Evolutionary conservation across 352 stramenopile genomes (phyloP).

Genomic region (Phytophthora lateralis): DNA sequence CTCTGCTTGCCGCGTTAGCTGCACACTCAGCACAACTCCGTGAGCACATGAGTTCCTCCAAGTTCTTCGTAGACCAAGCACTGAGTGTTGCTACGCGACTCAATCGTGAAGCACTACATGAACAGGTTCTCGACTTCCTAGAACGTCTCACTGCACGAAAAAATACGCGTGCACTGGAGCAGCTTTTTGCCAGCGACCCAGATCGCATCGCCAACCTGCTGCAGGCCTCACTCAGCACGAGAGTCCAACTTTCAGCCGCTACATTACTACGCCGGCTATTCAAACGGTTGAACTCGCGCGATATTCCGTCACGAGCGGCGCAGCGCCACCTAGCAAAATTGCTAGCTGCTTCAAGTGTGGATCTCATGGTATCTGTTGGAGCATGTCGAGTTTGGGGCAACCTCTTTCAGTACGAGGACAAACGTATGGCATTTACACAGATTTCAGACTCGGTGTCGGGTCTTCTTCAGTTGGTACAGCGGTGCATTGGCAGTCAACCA

Average conservation of each 20-base stretch:
- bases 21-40: conserved; percentile 35
- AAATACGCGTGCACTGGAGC: conserved; percentile 45
- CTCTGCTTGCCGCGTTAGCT: conserved; percentile 50
- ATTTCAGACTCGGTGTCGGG: conserved; percentile 41
- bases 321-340: conserved; percentile 55
- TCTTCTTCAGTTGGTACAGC: conserved; percentile 46
- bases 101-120: conserved; percentile 42
- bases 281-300: conserved; percentile 50
- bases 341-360: conserved; percentile 19
- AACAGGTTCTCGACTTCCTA: conserved; percentile 57
- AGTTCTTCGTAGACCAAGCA: conserved; percentile 41
- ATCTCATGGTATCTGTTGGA: conserved; percentile 39
- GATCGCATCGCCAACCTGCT: conserved; percentile 67
- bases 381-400: conserved; percentile 70
- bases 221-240: conserved; percentile 35
- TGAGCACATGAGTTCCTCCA: conserved; percentile 35
- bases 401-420: conserved; percentile 63
- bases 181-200: conserved; percentile 51
- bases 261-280: conserved; percentile 61
- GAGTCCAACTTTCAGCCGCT: conserved; percentile 37
- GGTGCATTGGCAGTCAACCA: conserved; percentile 15
- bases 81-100: conserved; percentile 43
- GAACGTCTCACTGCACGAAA: conserved; percentile 53
- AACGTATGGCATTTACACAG: conserved; percentile 49
- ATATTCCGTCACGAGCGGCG: conserved; percentile 46